A percentile compares a stretch with the other conserved stretches of the same genome.
These are phyloP conservation scores for Coffea canephora DNA, from an alignment of 257 asterid species.

Conservation along the genomic window DNA sequence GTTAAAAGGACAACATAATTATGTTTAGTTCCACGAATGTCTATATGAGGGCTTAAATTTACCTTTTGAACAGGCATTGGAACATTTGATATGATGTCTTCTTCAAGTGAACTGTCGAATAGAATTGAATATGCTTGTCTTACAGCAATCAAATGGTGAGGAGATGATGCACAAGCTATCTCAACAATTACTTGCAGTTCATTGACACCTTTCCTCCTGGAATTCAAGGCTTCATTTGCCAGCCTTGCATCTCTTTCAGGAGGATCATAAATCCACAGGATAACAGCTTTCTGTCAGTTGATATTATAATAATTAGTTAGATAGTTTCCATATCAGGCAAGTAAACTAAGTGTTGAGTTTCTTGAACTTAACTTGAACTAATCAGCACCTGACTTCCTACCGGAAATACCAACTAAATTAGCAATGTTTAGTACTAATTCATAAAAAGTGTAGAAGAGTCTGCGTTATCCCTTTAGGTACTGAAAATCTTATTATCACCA, in stretches of 20 bases:
- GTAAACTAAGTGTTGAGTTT: background rate
- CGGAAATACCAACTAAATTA: background rate
- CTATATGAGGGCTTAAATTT: background rate
- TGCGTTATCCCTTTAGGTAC: background rate
- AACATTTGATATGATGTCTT: constrained; percentile 56
- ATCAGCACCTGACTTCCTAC: too few relatives aligned
- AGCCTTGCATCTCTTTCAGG: constrained; percentile 79
- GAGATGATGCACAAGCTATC: constrained; percentile 75
- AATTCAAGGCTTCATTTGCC: constrained; percentile 62
- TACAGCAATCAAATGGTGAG: constrained; percentile 67
- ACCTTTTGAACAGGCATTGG: constrained; percentile 69
- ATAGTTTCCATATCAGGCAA: background rate
- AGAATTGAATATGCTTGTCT: constrained; percentile 59
- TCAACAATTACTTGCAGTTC: constrained; percentile 69
- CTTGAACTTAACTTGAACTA: background rate
- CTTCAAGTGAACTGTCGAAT: constrained; percentile 64
- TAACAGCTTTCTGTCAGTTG: constrained; percentile 58
- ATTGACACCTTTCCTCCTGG: constrained; percentile 37
- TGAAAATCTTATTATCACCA: background rate
- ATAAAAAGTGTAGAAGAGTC: too few relatives aligned
- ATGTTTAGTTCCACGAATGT: too few relatives aligned
- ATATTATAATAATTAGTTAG: background rate
- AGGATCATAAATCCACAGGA: constrained; percentile 68
- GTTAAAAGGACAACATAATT: too few relatives aligned
- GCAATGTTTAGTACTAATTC: background rate